Evolutionary conservation across 345 rosid species (phyloP).

Genomic region (Salix caprea): DNA sequence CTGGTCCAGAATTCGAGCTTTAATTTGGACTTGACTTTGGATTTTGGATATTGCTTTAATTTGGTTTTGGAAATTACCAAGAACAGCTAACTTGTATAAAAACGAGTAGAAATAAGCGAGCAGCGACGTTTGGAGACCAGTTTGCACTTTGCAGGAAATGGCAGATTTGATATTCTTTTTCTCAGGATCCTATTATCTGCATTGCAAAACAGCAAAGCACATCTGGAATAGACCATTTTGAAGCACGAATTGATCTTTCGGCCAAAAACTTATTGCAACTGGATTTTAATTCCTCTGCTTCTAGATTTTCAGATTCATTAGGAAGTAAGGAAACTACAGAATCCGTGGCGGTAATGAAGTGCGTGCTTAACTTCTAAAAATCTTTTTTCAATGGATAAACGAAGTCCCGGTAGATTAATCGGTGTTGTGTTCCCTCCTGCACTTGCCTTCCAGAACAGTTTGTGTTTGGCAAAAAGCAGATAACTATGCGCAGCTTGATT

Average conservation of each 20-base stretch:
- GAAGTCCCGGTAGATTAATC: not conserved
- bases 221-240: constrained; percentile 58
- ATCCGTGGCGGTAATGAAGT: not conserved
- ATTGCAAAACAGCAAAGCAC: constrained; percentile 33
- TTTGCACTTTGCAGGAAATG: too few relatives aligned
- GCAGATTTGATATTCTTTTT: not conserved
- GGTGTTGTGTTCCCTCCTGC: not conserved
- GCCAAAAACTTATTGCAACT: not conserved
- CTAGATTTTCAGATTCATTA: not conserved
- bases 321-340: not conserved
- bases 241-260: constrained; percentile 71
- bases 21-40: too few relatives aligned
- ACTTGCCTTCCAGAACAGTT: not conserved
- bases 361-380: not conserved
- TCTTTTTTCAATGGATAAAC: not conserved
- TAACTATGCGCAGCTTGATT: not conserved
- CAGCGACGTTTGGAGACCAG: too few relatives aligned
- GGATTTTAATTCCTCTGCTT: not conserved
- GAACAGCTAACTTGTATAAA: too few relatives aligned
- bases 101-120: too few relatives aligned
- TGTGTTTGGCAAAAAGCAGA: not conserved
- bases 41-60: too few relatives aligned
- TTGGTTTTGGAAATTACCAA: too few relatives aligned
- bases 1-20: too few relatives aligned
- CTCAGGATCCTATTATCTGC: constrained; percentile 72